These are phyloP conservation scores for Cercospora sesami DNA, from an alignment of 2,329 filamentous ascomycete genomes.

Conservation along the genomic window DNA sequence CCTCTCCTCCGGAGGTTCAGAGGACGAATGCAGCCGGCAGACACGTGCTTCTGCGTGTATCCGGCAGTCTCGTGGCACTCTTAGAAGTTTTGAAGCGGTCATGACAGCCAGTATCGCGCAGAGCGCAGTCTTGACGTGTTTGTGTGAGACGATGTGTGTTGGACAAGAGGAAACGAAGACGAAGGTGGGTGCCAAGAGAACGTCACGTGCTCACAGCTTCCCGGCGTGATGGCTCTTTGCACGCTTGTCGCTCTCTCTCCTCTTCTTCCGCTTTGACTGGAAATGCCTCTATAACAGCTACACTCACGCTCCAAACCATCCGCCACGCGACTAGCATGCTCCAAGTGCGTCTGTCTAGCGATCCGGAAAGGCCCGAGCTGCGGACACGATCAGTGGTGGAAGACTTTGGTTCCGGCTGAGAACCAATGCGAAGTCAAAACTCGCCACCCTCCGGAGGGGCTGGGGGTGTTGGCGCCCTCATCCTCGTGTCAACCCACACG, in stretches of 20 bases:
- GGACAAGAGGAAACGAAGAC: background rate
- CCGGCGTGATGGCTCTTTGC: background rate
- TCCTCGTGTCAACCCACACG: conserved; percentile 1
- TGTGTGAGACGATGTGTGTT: too few relatives aligned
- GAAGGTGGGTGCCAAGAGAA: background rate
- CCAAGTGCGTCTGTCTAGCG: background rate
- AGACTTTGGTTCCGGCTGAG: background rate
- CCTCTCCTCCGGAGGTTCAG: background rate
- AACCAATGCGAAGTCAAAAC: background rate
- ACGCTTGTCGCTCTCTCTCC: background rate
- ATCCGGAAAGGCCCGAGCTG: background rate
- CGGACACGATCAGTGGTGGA: background rate
- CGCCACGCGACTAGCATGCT: background rate
- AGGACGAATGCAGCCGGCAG: background rate
- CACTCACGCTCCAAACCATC: background rate
- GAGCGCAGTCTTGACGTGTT: background rate
- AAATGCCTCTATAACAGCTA: background rate
- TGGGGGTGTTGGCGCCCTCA: background rate
- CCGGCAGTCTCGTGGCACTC: background rate
- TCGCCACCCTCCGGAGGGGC: conserved; percentile 11
- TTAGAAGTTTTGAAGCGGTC: background rate
- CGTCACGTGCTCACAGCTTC: background rate
- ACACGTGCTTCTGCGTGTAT: background rate
- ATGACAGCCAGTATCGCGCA: background rate
- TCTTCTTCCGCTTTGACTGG: background rate